phyloP scores from a whole-genome alignment of 371 early-diverging fungal genomes.

The Apophysomyces ossiformis region DNA sequence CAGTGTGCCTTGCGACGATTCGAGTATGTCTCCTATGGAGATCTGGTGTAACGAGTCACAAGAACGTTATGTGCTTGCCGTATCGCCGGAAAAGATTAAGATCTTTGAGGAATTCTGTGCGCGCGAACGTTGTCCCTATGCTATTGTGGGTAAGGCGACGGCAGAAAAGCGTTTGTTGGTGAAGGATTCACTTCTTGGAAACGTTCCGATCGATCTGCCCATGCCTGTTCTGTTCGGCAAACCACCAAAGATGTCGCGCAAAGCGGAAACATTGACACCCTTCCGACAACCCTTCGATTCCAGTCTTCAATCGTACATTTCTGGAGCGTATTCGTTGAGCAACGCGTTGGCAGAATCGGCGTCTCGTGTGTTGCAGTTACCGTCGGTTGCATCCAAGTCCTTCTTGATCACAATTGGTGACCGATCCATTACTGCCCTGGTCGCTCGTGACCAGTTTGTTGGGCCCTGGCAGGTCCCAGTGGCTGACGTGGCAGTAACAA shows the following conservation, averaged over 20 bases:
- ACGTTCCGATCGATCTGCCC: slow-evolving; percentile 87
- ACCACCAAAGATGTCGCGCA: slow-evolving; percentile 92
- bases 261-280: slow-evolving; percentile 58
- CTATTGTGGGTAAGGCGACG: slow-evolving; percentile 91
- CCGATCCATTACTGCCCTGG: slow-evolving; percentile 92
- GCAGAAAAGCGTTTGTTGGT: slow-evolving; percentile 83
- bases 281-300: slow-evolving; percentile 67
- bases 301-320: slow-evolving; percentile 61
- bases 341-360: slow-evolving; percentile 66
- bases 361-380: slow-evolving; percentile 82
- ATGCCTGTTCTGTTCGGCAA: slow-evolving; percentile 96
- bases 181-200: slow-evolving; percentile 70
- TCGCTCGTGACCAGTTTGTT: slow-evolving; percentile 95
- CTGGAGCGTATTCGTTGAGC: slow-evolving; percentile 29
- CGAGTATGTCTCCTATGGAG: slow-evolving; percentile 96
- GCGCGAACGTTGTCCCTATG: slow-evolving; percentile 94
- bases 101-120: slow-evolving; percentile 77
- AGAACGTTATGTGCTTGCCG: slow-evolving; percentile 95
- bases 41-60: slow-evolving; percentile 99
- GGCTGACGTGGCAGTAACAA: slow-evolving; percentile 92
- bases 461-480: slow-evolving; percentile 98
- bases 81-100: slow-evolving; percentile 67
- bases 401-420: slow-evolving; percentile 98
- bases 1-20: slow-evolving; percentile 87
- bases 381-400: slow-evolving; percentile 89